Conservation (phyloP, 371 early-diverging fungal species). For the Mucor plumbeus region DNA sequence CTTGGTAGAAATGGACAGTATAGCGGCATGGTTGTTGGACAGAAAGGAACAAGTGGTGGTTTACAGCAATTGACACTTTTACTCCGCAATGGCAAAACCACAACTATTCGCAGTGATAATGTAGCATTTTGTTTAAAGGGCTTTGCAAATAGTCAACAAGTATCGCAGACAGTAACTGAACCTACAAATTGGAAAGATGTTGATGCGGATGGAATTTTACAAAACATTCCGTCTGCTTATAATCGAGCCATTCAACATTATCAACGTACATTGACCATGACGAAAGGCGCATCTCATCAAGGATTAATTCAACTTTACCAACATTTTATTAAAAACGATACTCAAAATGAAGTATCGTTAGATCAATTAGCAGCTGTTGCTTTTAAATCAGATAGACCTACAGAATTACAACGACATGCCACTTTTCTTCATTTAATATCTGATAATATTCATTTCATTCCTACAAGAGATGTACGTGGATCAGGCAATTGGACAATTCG, state of each 20-base stretch:
- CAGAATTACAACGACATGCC: conserved; percentile 53
- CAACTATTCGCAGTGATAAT: conserved; percentile 47
- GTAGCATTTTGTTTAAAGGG: conserved; percentile 57
- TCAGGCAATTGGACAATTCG: conserved; percentile 62
- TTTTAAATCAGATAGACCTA: conserved; percentile 34
- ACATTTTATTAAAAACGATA: conserved; percentile 29
- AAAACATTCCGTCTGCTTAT: conserved; percentile 27
- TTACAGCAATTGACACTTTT: conserved; percentile 50
- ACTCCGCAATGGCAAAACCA: conserved; percentile 40
- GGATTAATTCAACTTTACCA: conserved; percentile 32
- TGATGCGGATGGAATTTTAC: conserved; percentile 21
- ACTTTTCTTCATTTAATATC: conserved; percentile 63
- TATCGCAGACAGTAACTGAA: conserved; percentile 15
- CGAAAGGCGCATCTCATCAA: conserved; percentile 30
- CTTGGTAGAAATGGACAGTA: conserved; percentile 45
- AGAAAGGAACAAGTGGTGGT: conserved; percentile 45
- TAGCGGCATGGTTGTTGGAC: conserved; percentile 54
- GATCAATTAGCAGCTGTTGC: conserved; percentile 46
- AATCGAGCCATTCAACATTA: conserved; percentile 35
- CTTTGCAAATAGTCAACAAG: conserved; percentile 28
- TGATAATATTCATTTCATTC: conserved; percentile 55
- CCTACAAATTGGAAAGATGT: conserved; percentile 19
- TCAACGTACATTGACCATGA: conserved; percentile 32
- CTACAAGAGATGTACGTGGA: conserved; percentile 45
- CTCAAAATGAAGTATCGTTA: conserved; percentile 28